Evolutionary conservation across 495 filamentous ascomycete species (phyloP).

Genomic region (Trichoderma parareesei): DNA sequence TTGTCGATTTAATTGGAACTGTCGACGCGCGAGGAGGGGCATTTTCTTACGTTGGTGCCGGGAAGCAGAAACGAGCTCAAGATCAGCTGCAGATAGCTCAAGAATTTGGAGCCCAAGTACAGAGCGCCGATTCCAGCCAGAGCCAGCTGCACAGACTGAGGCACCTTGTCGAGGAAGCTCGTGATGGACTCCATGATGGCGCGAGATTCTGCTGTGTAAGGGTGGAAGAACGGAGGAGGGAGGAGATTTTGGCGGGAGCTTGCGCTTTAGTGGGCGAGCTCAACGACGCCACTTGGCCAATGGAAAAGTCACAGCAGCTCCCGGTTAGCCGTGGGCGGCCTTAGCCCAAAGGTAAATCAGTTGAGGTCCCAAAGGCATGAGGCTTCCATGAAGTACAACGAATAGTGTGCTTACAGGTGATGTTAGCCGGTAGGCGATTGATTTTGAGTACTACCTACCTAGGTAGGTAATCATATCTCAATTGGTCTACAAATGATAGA

Average conservation of each 20-base stretch:
- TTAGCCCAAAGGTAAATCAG: neutral
- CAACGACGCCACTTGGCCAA: neutral
- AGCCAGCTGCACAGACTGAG: conserved; percentile 27
- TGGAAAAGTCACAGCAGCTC: neutral
- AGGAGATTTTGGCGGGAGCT: conserved; percentile 1
- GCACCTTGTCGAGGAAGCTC: conserved; percentile 28
- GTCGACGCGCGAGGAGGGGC: neutral
- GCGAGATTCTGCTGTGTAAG: neutral
- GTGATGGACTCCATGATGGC: conserved; percentile 27
- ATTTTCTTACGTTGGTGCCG: conserved; percentile 43
- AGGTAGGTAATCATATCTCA: too few species aligned
- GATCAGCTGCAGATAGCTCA: conserved; percentile 57
- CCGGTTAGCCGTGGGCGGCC: neutral
- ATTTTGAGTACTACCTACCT: too few species aligned
- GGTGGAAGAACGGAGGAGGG: neutral
- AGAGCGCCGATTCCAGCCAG: conserved; percentile 50
- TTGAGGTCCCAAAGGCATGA: too few species aligned
- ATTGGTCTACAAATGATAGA: too few species aligned
- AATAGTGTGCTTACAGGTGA: too few species aligned
- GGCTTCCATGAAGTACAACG: too few species aligned
- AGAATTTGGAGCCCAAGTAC: conserved; percentile 46
- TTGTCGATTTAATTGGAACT: neutral
- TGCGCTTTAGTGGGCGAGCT: neutral
- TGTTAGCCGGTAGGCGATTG: too few species aligned
- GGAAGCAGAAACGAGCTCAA: conserved; percentile 69